Conservation (phyloP, 306 rosid species). For the Rosa chinensis region DNA sequence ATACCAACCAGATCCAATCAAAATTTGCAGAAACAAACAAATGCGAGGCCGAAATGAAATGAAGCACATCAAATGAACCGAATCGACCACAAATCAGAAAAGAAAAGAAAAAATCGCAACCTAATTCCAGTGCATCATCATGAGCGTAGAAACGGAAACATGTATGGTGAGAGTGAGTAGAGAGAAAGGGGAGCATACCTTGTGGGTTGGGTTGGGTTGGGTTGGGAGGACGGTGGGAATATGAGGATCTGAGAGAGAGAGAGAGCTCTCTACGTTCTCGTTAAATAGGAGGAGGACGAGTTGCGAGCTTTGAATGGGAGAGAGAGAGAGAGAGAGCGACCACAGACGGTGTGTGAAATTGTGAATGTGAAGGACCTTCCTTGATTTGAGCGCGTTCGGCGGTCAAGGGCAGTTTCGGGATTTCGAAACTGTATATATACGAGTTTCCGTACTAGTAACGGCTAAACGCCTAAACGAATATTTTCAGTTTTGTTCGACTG, state of each 20-base stretch:
- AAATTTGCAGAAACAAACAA: background rate
- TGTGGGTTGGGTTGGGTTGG: background rate
- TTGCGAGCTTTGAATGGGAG: background rate
- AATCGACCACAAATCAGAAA: background rate
- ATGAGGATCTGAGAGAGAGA: background rate
- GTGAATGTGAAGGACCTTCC: background rate
- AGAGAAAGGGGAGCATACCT: conserved; percentile 9
- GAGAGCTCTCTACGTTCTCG: background rate
- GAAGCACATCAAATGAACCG: background rate
- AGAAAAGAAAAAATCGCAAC: too few relatives aligned
- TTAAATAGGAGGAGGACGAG: background rate
- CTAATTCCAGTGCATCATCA: background rate
- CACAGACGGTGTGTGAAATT: too few relatives aligned
- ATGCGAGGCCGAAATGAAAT: background rate
- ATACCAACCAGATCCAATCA: conserved; percentile 6
- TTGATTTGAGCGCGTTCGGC: background rate
- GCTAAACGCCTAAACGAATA: background rate
- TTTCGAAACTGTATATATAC: background rate
- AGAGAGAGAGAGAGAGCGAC: background rate
- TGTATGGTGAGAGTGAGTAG: background rate
- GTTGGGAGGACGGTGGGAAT: background rate
- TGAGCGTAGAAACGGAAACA: too few relatives aligned
- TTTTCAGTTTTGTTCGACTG: too few relatives aligned
- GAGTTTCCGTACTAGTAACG: conserved; percentile 15
- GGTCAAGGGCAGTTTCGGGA: conserved; percentile 16